Conservation (phyloP, 352 stramenopile genomes). For the Phytophthora multivora region DNA sequence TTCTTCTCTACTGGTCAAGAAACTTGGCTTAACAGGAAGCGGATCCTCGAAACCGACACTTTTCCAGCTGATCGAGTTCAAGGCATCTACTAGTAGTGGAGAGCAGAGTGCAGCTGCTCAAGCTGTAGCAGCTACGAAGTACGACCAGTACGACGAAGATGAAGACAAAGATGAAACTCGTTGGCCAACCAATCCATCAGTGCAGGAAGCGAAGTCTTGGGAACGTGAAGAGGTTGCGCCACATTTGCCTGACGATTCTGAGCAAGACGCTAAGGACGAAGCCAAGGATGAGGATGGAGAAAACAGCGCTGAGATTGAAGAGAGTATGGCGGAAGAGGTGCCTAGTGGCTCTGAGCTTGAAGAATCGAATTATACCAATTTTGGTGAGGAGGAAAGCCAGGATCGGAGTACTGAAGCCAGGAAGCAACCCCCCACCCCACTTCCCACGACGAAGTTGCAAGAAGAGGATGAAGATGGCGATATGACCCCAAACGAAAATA, state of each 20-base stretch:
- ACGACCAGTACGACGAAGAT: constrained; percentile 1
- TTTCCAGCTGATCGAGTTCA: constrained; percentile 37
- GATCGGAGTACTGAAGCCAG: constrained; percentile 4
- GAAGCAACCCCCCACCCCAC: constrained; percentile 2
- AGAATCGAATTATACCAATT: constrained; percentile 49
- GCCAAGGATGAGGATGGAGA: constrained; percentile 21
- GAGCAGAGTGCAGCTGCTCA: constrained; percentile 1
- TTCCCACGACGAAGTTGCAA: constrained; percentile 1
- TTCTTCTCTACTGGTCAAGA: constrained; percentile 14
- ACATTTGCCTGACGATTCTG: background rate
- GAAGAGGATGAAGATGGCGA: constrained; percentile 16
- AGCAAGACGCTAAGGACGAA: constrained; percentile 1
- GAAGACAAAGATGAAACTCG: constrained; percentile 8
- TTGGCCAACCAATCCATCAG: background rate
- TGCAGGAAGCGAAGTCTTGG: background rate
- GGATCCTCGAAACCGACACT: constrained; percentile 21
- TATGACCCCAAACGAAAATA: constrained; percentile 30
- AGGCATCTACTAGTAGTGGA: background rate
- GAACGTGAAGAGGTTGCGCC: constrained; percentile 9
- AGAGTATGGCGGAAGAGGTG: constrained; percentile 59
- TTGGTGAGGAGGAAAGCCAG: constrained; percentile 18
- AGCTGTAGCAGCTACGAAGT: background rate
- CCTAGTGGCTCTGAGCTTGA: constrained; percentile 61
- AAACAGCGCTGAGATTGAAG: constrained; percentile 47
- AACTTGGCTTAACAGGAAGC: constrained; percentile 18